Evolutionary conservation across 768 basidiomycete genomes (phyloP), one percentile per base, ranked within the genome.

Genomic region (Paxillus rubicundulus): DNA sequence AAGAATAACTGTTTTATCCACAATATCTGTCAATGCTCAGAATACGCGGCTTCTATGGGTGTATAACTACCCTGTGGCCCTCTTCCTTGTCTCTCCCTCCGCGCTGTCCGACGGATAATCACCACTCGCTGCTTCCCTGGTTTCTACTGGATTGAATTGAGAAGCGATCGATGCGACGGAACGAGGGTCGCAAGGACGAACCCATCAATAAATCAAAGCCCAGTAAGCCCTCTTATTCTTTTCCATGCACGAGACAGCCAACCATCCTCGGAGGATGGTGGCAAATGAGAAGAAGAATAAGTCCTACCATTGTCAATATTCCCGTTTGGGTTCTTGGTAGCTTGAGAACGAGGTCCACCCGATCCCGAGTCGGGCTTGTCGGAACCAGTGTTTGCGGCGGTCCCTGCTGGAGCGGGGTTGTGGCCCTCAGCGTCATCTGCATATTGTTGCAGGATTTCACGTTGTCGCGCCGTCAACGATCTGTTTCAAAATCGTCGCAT

Each of bases 361-460:
- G 62, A 57, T 57, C 53, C 50, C 33, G 45, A 32, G 34, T 57
- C 57, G 60, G 40, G 53, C 53, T 66, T 52, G 58, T 55, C 50
- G 53, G 57, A 17, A 33, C 18, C 21, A 34, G 55, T 34, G 44
- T 39, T 27, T 41, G 50, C 38, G 17, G 45, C 39, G 16, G 33
- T 13, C 9, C 49, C 54, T 40, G 55, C 53, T 41, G 61, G 49
- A 39, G 61, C 54, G 20, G 62, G 51, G 45, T 62, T 60, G 52
- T 77, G 78, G 52, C 89, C 92, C 70, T 97, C 94, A n/a, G 91
- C 79, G 61, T 98, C 95, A 65, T 94, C 89, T 17, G 92, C 96
- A 63, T 88, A 98, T 56, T 84, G 82, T 70, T 98, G 84, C 38
- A 98, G 69, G 54, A 98, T 85, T 65, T 89, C 84, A 54, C 88